Conservation (phyloP, 331 rosid genomes). For the Quercus lobata region DNA sequence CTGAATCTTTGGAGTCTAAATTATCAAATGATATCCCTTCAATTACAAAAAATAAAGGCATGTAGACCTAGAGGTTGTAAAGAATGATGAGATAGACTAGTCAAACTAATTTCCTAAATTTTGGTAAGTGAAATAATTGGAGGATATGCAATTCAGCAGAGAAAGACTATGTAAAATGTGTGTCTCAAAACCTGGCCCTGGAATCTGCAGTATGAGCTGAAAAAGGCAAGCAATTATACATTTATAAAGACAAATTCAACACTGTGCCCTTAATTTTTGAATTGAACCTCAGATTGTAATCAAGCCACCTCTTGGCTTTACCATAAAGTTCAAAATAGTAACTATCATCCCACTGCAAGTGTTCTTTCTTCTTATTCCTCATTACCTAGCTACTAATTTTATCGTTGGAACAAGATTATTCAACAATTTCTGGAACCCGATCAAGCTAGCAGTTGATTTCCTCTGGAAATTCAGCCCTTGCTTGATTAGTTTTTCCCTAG, state of each 20-base stretch:
- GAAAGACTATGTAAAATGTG: background rate
- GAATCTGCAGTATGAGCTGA: background rate
- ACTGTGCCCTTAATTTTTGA: slow-evolving; percentile 4
- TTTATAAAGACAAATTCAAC: slow-evolving; percentile 2
- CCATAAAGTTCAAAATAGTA: background rate
- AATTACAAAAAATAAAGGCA: background rate
- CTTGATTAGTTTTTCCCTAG: no score
- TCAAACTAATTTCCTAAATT: no score
- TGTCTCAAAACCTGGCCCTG: slow-evolving; percentile 2
- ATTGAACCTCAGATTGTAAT: background rate
- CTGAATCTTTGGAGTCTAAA: background rate
- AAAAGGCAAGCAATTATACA: slow-evolving; percentile 15
- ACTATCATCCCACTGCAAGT: no score
- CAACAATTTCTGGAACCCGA: slow-evolving; percentile 67
- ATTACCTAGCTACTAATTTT: slow-evolving; percentile 11
- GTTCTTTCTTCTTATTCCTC: no score
- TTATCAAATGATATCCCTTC: no score
- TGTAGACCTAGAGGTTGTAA: no score
- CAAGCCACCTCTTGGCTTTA: background rate
- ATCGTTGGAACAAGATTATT: slow-evolving; percentile 43
- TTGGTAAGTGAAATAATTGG: background rate
- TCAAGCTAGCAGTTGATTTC: slow-evolving; percentile 82
- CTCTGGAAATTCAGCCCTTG: no score
- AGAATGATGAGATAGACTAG: no score
- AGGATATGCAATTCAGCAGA: background rate